Evolutionary conservation across 176 grass and related monocot species (phyloP).

Genomic region (Paspalum vaginatum): DNA sequence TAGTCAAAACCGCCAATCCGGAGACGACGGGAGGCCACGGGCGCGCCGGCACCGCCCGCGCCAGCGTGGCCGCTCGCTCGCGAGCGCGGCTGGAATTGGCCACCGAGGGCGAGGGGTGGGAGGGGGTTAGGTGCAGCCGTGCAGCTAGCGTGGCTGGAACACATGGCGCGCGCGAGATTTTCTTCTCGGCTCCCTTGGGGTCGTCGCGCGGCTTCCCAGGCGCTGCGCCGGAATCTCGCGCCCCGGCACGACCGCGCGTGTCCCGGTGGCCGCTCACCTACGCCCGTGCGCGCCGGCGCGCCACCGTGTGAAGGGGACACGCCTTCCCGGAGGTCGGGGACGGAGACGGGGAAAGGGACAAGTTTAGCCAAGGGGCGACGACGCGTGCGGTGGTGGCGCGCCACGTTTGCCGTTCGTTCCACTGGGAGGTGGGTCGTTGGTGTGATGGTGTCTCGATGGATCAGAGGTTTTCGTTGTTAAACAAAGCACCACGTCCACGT

Average conservation of each 20-base stretch:
- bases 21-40: neutral
- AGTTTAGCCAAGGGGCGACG: neutral
- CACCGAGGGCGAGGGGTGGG: neutral
- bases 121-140: conserved; percentile 2
- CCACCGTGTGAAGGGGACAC: conserved; percentile 36
- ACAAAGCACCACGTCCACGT: conserved; percentile 13
- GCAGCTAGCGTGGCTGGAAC: conserved; percentile 1
- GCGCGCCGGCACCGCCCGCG: neutral
- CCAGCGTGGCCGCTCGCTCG: conserved; percentile 12
- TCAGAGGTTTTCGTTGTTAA: neutral
- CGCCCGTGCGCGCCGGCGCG: conserved; percentile 4
- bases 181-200: no score
- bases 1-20: neutral
- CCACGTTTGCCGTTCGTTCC: conserved; percentile 9
- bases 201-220: neutral
- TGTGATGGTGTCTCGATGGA: conserved; percentile 3
- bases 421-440: no score
- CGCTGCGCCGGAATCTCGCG: conserved; percentile 43
- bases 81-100: neutral
- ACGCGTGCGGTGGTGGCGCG: conserved; percentile 6
- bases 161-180: conserved; percentile 4
- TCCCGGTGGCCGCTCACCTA: conserved; percentile 36
- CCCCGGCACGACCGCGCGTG: conserved; percentile 28
- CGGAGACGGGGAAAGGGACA: neutral
- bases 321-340: neutral